phyloP scores from a whole-genome alignment of 83 land plant genomes.

The Thuja plicata region DNA sequence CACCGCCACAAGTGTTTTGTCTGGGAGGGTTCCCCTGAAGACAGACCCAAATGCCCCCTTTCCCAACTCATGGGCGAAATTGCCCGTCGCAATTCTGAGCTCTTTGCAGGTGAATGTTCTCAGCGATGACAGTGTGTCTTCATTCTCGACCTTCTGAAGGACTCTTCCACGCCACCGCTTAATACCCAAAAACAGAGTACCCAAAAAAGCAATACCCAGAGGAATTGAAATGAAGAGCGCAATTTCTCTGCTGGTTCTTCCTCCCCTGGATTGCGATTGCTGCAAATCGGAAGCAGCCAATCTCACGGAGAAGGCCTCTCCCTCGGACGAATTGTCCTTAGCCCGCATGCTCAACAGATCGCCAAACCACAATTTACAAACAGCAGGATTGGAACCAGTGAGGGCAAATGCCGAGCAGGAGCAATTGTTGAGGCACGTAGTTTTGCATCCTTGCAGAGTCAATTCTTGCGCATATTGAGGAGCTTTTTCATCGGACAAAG shows the following conservation, averaged over 20 bases:
- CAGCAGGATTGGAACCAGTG: neutral
- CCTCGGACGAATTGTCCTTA: neutral
- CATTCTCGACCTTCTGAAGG: neutral
- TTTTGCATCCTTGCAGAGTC: constrained; percentile 19
- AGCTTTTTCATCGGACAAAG: constrained; percentile 1
- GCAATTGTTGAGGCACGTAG: constrained; percentile 32
- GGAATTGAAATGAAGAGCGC: neutral
- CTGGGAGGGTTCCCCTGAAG: too few relatives aligned
- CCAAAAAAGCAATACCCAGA: too few relatives aligned
- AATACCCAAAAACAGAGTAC: neutral
- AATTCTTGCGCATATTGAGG: neutral
- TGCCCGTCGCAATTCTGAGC: too few relatives aligned
- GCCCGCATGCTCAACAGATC: constrained; percentile 18
- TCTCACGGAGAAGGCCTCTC: constrained; percentile 12
- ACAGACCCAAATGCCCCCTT: too few relatives aligned
- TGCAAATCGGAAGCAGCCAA: constrained; percentile 24
- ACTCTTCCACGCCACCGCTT: neutral
- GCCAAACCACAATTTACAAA: too few relatives aligned
- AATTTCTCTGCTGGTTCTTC: too few relatives aligned
- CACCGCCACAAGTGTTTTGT: too few relatives aligned
- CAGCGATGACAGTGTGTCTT: too few relatives aligned
- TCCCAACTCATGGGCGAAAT: too few relatives aligned
- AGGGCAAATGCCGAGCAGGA: constrained; percentile 19
- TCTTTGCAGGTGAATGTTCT: too few relatives aligned
- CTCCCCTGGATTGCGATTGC: neutral